These are phyloP conservation scores for Penstemon newberryi DNA, from an alignment of 257 asterid species.

Conservation along the genomic window DNA sequence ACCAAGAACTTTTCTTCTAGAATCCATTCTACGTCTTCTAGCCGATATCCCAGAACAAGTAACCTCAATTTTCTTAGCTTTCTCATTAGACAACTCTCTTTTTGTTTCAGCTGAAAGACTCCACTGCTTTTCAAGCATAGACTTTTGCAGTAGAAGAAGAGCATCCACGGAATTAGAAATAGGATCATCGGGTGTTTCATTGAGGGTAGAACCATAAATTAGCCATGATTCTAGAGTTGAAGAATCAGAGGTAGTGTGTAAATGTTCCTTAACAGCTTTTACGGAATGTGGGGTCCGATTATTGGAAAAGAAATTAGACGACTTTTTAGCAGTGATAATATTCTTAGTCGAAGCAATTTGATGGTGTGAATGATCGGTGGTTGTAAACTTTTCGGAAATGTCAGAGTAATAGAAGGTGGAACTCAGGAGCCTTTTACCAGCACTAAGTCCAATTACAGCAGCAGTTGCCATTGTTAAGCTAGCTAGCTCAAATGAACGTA, in stretches of 20 bases:
- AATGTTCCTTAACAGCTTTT: conserved; percentile 55
- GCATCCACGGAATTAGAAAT: conserved; percentile 54
- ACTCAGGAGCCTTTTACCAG: conserved; percentile 67
- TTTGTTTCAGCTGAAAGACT: conserved; percentile 51
- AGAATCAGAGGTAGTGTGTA: conserved; percentile 40
- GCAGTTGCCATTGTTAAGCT: conserved; percentile 58
- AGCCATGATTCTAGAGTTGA: conserved; percentile 39
- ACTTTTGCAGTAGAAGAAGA: conserved; percentile 79
- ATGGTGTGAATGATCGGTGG: conserved; percentile 33
- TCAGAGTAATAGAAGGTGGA: conserved; percentile 62
- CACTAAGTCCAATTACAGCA: conserved; percentile 71
- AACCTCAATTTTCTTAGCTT: conserved; percentile 41
- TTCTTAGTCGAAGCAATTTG: conserved; percentile 41
- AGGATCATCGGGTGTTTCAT: conserved; percentile 34
- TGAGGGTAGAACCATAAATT: conserved; percentile 28
- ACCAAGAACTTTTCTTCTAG: conserved; percentile 36
- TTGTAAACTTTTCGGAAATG: conserved; percentile 51
- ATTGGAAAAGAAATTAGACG: conserved; percentile 36
- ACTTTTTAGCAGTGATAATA: conserved; percentile 42
- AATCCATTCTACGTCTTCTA: conserved; percentile 65
- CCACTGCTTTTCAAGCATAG: conserved; percentile 94
- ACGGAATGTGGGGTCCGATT: conserved; percentile 38
- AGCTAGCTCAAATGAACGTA: conserved; percentile 20
- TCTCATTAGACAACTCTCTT: conserved; percentile 23
- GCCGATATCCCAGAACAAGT: conserved; percentile 74